These are phyloP conservation scores for Aureobasidium sp. DNA, from an alignment of 2,329 filamentous ascomycete genomes.

Conservation along the genomic window DNA sequence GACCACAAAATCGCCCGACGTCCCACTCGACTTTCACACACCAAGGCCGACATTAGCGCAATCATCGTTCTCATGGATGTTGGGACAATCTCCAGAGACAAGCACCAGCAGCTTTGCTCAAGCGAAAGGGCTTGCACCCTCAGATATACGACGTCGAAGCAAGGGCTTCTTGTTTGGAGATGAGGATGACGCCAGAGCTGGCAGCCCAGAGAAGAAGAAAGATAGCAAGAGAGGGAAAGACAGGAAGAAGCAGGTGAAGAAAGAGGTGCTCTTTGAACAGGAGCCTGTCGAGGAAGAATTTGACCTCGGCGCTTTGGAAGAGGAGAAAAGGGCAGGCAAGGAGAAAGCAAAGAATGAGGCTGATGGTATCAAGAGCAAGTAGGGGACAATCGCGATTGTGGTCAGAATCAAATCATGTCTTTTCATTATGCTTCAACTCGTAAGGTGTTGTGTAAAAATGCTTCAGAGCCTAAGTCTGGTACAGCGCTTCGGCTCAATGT, in stretches of 20 bases:
- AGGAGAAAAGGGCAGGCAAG: conserved; percentile 7
- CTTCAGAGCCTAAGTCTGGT: neutral
- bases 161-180: conserved; percentile 22
- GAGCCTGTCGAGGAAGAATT: conserved; percentile 16
- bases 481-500: neutral
- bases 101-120: conserved; percentile 14
- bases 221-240: conserved; percentile 9
- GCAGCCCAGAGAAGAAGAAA: conserved; percentile 13
- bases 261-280: conserved; percentile 11
- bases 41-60: conserved; percentile 56
- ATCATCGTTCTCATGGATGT: conserved; percentile 75
- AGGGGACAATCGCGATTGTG: neutral
- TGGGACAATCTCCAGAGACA: conserved; percentile 34
- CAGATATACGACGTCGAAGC: conserved; percentile 18
- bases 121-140: conserved; percentile 15
- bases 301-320: conserved; percentile 16
- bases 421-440: conserved; percentile 3
- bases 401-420: neutral
- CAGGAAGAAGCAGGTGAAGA: conserved; percentile 4
- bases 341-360: neutral
- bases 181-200: conserved; percentile 13
- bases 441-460: neutral
- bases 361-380: neutral
- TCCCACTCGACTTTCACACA: conserved; percentile 2
- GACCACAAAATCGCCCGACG: neutral